Base-by-base conservation (phyloP, 805 yeast genomes). In the Spathaspora girioi region DNA sequence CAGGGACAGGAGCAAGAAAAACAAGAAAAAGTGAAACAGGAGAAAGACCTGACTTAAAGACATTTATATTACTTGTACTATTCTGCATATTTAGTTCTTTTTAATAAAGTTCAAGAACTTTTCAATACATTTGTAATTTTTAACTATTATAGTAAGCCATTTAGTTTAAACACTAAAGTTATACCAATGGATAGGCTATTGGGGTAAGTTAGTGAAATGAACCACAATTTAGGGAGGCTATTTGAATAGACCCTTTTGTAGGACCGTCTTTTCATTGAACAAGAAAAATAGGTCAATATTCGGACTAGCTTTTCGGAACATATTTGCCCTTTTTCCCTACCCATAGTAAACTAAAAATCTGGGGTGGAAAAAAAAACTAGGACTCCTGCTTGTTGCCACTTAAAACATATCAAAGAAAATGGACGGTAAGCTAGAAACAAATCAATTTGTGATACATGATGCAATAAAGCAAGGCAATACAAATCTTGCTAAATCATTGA, bases 381-480 rank as follows among this genome's bases (percentile, higher is more conserved):
- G 3, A 29, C 32, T 14, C 40, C 40, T 4, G 26, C 6, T 14
- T 35, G 40, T 35, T 9, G 40, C 40, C 40, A 35, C 40, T n/a
- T 7, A n/a, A 11, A 35, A 35, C 18, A 35, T 11, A 31, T 31
- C n/a, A 35, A 7, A 18, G 9, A 27, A 53, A 44, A 52, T 15
- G 50, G 8, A 50, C 45, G 38, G 31, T 45, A 27, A 38, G 40
- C 23, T 4, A 3, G n/a, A 45, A 20, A 15, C 17, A 14, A 45
- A 50, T 29, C 58, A 60, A 41, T 62, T 52, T 47, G 51, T 55
- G 3, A 51, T 86, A 5, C 88, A 84, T 56, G 81, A 82, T 44
- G 92, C 93, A 2, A 86, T 87, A 5, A 76, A 82, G 57, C 84
- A 84, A 17, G 83, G 83, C 42, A 77, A 87, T 45, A 59, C 72